Evolutionary conservation across 345 rosid species (phyloP), one percentile per base, ranked within the genome.

Genomic region (Hirschfeldia incana): DNA sequence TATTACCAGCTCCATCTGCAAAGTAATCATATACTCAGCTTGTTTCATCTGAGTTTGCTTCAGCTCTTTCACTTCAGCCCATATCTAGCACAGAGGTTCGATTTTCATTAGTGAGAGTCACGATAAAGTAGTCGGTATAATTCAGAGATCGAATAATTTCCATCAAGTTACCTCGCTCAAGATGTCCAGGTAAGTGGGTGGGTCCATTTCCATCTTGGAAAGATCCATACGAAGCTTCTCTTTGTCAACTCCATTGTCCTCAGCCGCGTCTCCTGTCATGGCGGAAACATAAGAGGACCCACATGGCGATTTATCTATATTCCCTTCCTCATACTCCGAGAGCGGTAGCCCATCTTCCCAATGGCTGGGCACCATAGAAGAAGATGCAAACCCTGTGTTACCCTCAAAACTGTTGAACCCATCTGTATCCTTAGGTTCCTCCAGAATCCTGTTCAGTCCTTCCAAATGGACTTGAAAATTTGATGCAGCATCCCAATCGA

Each of bases 1-100:
- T 30, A 10, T 60, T 75, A 89, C 94, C 91, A 87, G 85, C 42
- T 89, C 87, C 68, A 80, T 76, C 84, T 89, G 86, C 81, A 90
- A 70, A 30, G 51, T 51, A 53, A 65, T 68, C 65, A 85, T 70
- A 64, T 75, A 83, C 73, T 74, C 76, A 53, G 12, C 76, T 81
- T 90, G 92, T 65, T 83, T 30, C 29, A 30, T 33, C 71, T 82
- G 87, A 79, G 83, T 79, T 34, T 37, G 36, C 85, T 78, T 85
- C 76, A 90, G 78, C 44, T 78, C 87, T 74, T 69, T 77, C 70
- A 86, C 80, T 77, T 83, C 84, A 11, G 17, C 0, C 8, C 74
- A 28, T 77, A 89, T 69, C 91, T 89, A 59, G 1, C 76, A 74
- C 15, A 77, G 73, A 15, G 69, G 29, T 21, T 21, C 21, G 21